Base-by-base conservation (phyloP, 805 yeast species). In the Ogataea henricii region DNA sequence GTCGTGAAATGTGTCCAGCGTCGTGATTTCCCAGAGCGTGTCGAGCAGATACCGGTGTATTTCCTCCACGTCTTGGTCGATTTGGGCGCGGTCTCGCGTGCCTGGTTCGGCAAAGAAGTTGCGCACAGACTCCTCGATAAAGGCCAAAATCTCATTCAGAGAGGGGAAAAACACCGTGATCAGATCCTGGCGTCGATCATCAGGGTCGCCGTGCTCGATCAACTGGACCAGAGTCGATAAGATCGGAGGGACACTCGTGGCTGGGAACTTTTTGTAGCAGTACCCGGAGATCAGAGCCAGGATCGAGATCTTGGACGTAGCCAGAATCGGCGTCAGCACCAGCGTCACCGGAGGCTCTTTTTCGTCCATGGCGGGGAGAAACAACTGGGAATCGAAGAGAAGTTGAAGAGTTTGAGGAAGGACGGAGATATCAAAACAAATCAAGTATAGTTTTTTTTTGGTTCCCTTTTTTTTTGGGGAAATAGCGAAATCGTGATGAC, bases 251-350 rank as follows among this genome's bases (percentile, higher is more conserved):
- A 67, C 61, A 22, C 68, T 60, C 17, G 59, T 54, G 13, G 63
- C 53, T 4, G 81, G 81, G 1, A 77, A 52, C 13, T 61, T 60
- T 7, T 69, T 69, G 10, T 69, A 59, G 39, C 81, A 69, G 54
- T 78, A 78, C 0, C 76, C 74, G 13, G 71, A 71, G 4, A 82
- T 69, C 12, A 83, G 57, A 2, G 75, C 63, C 8, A 82, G 55
- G 1, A 82, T 54, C 1, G 82, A 78, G 0, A 83, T 63, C 53
- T 79, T 81, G 47, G 78, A 74, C 0, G 87, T 82, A 5, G 85
- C 76, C 22, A 83, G 53, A 1, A 68, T 58, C 2, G 74, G 70
- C 1, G 77, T 69, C 18, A 75, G 40, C 2, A 62, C 52, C 29
- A 59, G 40, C 10, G 45, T 49, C 22, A 46, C 51, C 9, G 43